Evolutionary conservation across 331 rosid genomes (phyloP).

Genomic region (Acacia concinna): DNA sequence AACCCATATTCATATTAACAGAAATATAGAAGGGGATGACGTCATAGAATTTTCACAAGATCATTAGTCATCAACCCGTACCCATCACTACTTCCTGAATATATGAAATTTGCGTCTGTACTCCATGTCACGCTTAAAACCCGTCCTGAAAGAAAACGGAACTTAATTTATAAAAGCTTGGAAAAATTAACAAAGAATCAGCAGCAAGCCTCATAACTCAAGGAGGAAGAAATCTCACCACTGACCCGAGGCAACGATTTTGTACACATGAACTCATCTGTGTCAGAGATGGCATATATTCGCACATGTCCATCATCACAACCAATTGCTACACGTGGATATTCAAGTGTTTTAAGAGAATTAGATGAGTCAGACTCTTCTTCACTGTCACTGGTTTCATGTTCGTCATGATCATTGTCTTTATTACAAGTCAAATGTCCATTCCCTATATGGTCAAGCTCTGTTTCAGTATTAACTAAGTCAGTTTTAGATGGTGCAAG

Average conservation of each 20-base stretch:
- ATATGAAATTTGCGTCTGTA: constrained; percentile 64
- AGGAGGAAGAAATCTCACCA: constrained; percentile 61
- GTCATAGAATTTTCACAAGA: background rate
- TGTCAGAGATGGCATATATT: constrained; percentile 56
- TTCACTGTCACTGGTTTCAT: constrained; percentile 60
- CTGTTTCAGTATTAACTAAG: constrained; percentile 21
- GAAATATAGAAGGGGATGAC: background rate
- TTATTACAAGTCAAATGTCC: constrained; percentile 37
- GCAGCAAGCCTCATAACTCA: constrained; percentile 1
- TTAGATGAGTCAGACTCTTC: constrained; percentile 51
- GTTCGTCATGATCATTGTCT: constrained; percentile 27
- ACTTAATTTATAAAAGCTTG: background rate
- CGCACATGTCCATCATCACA: constrained; percentile 80
- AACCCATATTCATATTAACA: background rate
- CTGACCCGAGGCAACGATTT: constrained; percentile 80
- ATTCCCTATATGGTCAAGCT: constrained; percentile 36
- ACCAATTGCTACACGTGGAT: constrained; percentile 65
- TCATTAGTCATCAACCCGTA: constrained; percentile 38
- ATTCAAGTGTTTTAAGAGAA: constrained; percentile 29
- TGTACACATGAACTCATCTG: constrained; percentile 60
- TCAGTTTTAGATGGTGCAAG: constrained; percentile 42
- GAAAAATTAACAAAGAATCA: background rate
- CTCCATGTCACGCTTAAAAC: constrained; percentile 91
- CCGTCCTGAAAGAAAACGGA: constrained; percentile 55
- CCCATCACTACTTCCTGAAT: constrained; percentile 96